A percentile compares a stretch with the other conserved stretches of the same genome.
These are phyloP conservation scores for Bipolaris sorokiniana DNA, from an alignment of 2,329 filamentous ascomycete species.

Conservation along the genomic window DNA sequence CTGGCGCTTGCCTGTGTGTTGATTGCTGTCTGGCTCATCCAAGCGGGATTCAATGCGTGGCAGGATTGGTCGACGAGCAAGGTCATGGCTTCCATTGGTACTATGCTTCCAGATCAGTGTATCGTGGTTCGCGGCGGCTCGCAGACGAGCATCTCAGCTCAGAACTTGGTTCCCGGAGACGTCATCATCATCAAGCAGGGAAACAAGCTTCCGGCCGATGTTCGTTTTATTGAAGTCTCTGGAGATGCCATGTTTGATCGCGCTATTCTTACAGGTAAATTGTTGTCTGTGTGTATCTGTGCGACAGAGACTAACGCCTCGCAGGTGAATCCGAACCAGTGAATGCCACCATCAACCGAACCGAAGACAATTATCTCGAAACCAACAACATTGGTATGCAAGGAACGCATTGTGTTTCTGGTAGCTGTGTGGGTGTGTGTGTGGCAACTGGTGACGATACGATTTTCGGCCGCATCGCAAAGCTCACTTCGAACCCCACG, in stretches of 20 bases:
- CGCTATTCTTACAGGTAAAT: conserved; percentile 70
- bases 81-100: conserved; percentile 80
- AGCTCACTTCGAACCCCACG: conserved; percentile 72
- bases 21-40: conserved; percentile 69
- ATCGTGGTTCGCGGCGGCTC: conserved; percentile 67
- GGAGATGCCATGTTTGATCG: conserved; percentile 75
- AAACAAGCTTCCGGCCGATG: conserved; percentile 75
- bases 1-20: conserved; percentile 75
- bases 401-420: conserved; percentile 78
- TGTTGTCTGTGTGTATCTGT: background rate
- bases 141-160: conserved; percentile 57
- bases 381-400: conserved; percentile 77
- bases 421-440: conserved; percentile 69
- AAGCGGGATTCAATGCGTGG: conserved; percentile 63
- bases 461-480: conserved; percentile 77
- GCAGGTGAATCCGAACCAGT: conserved; percentile 70
- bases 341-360: conserved; percentile 65
- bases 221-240: conserved; percentile 72
- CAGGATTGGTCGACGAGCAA: conserved; percentile 76
- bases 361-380: conserved; percentile 75
- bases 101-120: conserved; percentile 78
- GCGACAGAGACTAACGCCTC: conserved; percentile 14
- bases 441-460: conserved; percentile 75
- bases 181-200: conserved; percentile 71
- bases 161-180: conserved; percentile 74